phyloP scores from a whole-genome alignment of 805 yeast genomes.

The Cyberlindnera mrakii region DNA sequence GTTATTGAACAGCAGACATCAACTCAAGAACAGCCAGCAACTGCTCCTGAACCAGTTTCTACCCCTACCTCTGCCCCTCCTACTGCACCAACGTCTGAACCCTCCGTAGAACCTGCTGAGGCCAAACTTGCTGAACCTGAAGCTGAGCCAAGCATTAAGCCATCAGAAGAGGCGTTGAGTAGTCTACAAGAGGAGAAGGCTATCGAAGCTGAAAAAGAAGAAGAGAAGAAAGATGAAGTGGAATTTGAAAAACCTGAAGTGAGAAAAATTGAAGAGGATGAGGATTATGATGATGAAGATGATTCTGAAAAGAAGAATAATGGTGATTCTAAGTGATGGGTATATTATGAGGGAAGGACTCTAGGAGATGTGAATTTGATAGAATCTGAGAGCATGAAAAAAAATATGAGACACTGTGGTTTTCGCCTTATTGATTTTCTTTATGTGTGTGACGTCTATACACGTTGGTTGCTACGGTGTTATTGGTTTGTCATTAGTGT shows the following conservation, averaged over 20 bases:
- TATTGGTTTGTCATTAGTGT: background rate
- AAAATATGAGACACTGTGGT: too few species aligned
- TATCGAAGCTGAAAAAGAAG: constrained; percentile 26
- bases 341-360: background rate
- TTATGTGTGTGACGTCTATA: background rate
- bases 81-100: constrained; percentile 4
- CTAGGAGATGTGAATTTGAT: too few species aligned
- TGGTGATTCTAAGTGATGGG: constrained; percentile 8
- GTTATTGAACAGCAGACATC: background rate
- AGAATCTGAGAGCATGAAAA: too few species aligned
- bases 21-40: background rate
- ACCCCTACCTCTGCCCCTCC: background rate
- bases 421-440: too few species aligned
- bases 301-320: constrained; percentile 9
- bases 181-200: constrained; percentile 29
- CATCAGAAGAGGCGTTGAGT: constrained; percentile 20
- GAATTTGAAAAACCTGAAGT: constrained; percentile 30
- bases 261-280: constrained; percentile 35
- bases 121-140: constrained; percentile 4
- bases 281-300: constrained; percentile 33
- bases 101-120: constrained; percentile 1
- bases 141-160: constrained; percentile 18
- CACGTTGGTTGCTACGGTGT: constrained; percentile 1
- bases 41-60: background rate
- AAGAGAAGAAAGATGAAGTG: constrained; percentile 14